These are phyloP conservation scores for Blepharisma undulans DNA, from an alignment of 169 alveolate species.

Conservation along the genomic window DNA sequence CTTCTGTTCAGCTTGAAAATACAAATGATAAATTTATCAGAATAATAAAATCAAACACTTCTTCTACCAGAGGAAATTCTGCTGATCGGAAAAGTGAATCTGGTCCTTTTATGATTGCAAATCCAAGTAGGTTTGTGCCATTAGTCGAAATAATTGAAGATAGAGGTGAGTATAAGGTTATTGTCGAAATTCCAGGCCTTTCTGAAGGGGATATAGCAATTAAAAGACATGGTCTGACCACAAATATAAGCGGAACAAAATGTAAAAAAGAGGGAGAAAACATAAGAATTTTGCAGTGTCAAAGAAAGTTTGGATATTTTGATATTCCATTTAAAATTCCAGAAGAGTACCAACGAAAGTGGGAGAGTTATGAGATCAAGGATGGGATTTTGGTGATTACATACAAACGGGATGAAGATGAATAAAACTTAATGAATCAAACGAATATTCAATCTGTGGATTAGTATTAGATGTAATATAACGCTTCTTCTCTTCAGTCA, in stretches of 20 bases:
- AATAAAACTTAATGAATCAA: too few relatives aligned
- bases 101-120: neutral
- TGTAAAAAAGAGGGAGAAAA: neutral
- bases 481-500: too few relatives aligned
- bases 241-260: neutral
- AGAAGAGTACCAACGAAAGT: neutral
- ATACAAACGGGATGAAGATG: neutral
- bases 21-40: neutral
- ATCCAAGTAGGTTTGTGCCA: neutral
- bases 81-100: neutral
- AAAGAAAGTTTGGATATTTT: neutral
- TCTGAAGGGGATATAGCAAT: neutral
- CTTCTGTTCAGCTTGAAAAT: neutral
- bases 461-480: too few relatives aligned
- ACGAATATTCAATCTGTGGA: too few relatives aligned
- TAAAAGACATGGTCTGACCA: neutral
- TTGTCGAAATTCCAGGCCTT: neutral
- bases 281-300: neutral
- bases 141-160: neutral
- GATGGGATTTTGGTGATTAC: neutral
- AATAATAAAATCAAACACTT: neutral
- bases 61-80: neutral
- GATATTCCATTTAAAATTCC: neutral
- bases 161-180: neutral
- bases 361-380: neutral